Base-by-base conservation (phyloP, 2,329 filamentous ascomycete genomes). In the Microcyclospora tardicrescens region DNA sequence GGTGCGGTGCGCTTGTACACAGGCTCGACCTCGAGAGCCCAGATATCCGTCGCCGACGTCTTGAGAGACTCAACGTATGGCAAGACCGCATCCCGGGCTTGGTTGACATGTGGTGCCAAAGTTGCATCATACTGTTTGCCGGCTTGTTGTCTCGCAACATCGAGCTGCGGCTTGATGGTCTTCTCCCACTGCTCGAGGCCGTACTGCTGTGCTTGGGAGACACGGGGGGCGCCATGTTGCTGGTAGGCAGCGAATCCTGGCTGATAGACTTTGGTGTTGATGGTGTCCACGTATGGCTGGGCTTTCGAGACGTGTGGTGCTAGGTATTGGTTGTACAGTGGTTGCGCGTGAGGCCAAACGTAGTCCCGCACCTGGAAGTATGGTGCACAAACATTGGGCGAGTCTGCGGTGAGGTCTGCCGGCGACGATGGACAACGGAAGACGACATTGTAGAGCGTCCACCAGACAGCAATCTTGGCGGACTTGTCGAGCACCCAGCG, bases 241-340 rank as follows among this genome's bases (percentile, higher is more conserved):
- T 69, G 61, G 54, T 78, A 80, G 31, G 68, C 68, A 9, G 65
- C 67, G 40, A 77, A 72, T 2, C 75, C 71, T 0, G 91, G 91
- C 2, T 71, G 65, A 53, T 91, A 74, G 35, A 93, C 66, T 33
- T 69, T 62, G 35, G 69, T 64, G 48, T 77, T 72, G 47, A 74
- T 61, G 15, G 65, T 58, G 14, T 71, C 63, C 39, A 71, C 61
- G 62, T 96, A 94, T 1, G 89, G 89, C 43, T 74, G 76, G 28
- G 74, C 79, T 36, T 75, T 65, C 29, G 87, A 73, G 44, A 94
- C 75, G 56, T 95, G 91, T 2, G 85, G 84, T 5, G 80, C 81
- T 16, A 84, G 80, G 55, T 95, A 93, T 41, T 74, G 61, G 49
- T 89, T 67, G 61, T 95, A 96, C 63, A 93, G 93, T 2, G 87